Base-by-base conservation (phyloP, 257 asterid genomes). In the Vinca minor region DNA sequence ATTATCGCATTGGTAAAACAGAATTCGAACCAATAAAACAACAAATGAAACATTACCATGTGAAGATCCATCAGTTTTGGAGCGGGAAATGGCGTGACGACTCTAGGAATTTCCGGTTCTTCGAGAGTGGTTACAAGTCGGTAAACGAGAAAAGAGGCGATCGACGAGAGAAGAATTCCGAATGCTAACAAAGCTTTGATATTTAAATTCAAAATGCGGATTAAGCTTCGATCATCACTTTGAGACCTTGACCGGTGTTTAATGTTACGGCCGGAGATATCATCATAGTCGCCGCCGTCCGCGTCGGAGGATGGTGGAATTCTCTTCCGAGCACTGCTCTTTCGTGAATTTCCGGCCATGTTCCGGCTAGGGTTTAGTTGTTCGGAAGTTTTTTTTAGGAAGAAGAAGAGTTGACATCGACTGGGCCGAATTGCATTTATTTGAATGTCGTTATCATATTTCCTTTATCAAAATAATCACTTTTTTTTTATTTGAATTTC, bases 41-140 rank as follows among this genome's bases (percentile, higher is more conserved):
- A 34, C 1, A 13, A 56, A 62, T 5, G 18, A n/a, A 28, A 14
- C 23, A 15, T 44, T 74, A 93, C 99, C 95, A 85, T 87, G 20
- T 87, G 86, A 80, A 93, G 97, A 79, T 89, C 96, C 91, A 73
- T 85, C 73, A 92, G 87, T 79, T 84, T 92, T 17, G 98, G 96
- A 72, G 96, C 88, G 25, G 96, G 86, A 58, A 93, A 83, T 21
- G 99, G 99, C 54, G 94, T 89, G 73, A 84, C 79, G 32, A 85
- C 95, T 59, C 95, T 77, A 54, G 88, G 95, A 74, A 49, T 78
- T 46, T 66, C 82, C 62, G 77, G 65, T 71, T 72, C 84, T 64
- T 69, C 82, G 28, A 52, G 69, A 54, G 73, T 76, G 54, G 65
- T 77, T 42, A 76, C 49, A 41, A 79, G 47, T 50, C 68, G 72